Base-by-base conservation (phyloP, 2,329 filamentous ascomycete species). In the Plenodomus tracheiphilus region DNA sequence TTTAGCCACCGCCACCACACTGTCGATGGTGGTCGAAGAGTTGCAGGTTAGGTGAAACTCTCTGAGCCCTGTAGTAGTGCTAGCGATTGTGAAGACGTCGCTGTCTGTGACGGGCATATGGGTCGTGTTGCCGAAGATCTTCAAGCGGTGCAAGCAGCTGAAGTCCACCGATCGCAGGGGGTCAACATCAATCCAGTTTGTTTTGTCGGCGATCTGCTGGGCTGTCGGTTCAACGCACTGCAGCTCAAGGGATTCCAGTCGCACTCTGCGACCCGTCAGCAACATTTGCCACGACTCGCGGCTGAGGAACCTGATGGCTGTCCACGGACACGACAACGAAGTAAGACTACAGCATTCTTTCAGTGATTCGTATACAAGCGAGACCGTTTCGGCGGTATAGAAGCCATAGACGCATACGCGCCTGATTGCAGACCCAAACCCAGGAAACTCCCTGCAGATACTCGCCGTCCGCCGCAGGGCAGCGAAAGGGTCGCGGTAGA, bases 361-460 rank as follows among this genome's bases (percentile, higher is more conserved):
- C 28, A 81, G 69, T 39, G 77, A 75, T 15, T 74, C 69, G 48
- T 80, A 77, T 42, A 82, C 76, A 50, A 78, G 69, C 21, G 71
- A 69, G 58, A 79, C 77, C 3, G 78, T 80, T 53, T 80, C 74
- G 39, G 75, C 72, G 6, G 74, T 75, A 65, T 81, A 77, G 64
- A 81, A 81, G 41, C 79, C 79, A 48, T 81, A 76, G 64, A 82
- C 80, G 77, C 79, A 81, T 58, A 82, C 71, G 39, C 79, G 76
- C 46, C 74, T 76, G 47, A 81, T 78, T 57, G 79, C 74, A 18
- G 70, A 67, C 2, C 78, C 78, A 8, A 80, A 68, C 22, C 71
- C 64, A 1, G 79, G 76, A 41, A 74, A 75, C 32, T 72, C 58
- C 30, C 68, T 64, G 59, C 81, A 77, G 19, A 81, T 74, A 28